A percentile compares a stretch with the other conserved stretches of the same genome.
Evolutionary conservation across 202 grass and related monocot species (phyloP).

Genomic region (Carex arenaria): DNA sequence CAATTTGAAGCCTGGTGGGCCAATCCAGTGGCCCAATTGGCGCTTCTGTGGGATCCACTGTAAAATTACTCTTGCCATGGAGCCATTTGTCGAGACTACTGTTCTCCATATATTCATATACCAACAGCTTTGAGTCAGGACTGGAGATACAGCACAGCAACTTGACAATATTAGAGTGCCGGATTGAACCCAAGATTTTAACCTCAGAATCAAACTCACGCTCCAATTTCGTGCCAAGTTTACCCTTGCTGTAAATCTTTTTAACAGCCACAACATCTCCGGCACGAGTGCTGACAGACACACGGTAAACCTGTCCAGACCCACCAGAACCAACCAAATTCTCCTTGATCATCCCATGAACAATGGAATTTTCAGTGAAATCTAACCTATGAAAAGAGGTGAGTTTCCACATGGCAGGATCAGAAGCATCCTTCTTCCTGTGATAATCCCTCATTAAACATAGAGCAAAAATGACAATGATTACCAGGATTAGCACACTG

Average conservation of each 20-base stretch:
- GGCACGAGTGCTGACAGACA: slow-evolving; percentile 32
- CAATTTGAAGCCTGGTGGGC: slow-evolving; percentile 52
- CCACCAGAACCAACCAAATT: slow-evolving; percentile 68
- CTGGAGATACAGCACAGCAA: slow-evolving; percentile 59
- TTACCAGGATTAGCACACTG: slow-evolving; percentile 26
- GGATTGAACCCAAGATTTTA: slow-evolving; percentile 48
- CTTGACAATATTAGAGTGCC: slow-evolving; percentile 74
- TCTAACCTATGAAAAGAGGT: slow-evolving; percentile 68
- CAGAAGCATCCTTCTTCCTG: slow-evolving; percentile 23
- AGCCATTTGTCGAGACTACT: slow-evolving; percentile 68
- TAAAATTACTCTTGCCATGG: slow-evolving; percentile 16
- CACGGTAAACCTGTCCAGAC: slow-evolving; percentile 59
- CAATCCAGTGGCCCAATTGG: slow-evolving; percentile 45
- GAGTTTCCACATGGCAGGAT: slow-evolving; percentile 49
- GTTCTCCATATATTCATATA: slow-evolving; percentile 82
- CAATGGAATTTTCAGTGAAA: slow-evolving; percentile 45
- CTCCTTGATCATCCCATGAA: slow-evolving; percentile 53
- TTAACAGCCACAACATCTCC: slow-evolving; percentile 67
- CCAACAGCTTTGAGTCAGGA: slow-evolving; percentile 54
- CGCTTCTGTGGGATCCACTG: not conserved
- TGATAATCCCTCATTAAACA: slow-evolving; percentile 30
- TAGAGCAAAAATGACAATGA: slow-evolving; percentile 35
- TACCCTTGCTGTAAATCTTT: slow-evolving; percentile 40
- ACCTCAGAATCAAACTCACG: slow-evolving; percentile 72
- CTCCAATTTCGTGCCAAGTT: slow-evolving; percentile 44